Base-by-base conservation (phyloP, 2,329 filamentous ascomycete genomes). In the Exophiala viscosa region DNA sequence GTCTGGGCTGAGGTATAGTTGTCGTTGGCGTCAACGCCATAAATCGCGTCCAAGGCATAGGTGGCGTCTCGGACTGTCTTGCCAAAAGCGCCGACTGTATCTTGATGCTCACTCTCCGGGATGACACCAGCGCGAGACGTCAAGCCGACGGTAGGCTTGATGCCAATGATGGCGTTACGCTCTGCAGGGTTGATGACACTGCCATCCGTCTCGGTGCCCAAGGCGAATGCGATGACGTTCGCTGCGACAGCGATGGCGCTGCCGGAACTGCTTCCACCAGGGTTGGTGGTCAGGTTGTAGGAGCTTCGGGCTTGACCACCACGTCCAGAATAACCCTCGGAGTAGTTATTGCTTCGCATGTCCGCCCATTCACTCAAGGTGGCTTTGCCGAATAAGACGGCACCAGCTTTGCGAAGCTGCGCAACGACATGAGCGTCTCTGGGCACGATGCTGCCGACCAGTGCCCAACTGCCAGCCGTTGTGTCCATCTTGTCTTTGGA, bases 91-190 rank as follows among this genome's bases (percentile, higher is more conserved):
- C 87, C 87, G 0, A 90, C 79, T 0, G 80, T 83, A 62, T 90
- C 87, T 61, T 87, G 83, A 61, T 87, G 81, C 50, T 79, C 71
- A 9, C 77, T 80, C 63, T 86, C 84, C 0, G 87, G 87, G 32
- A 90, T 77, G 23, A 85, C 77, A 14, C 75, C 81, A 15, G 70
- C 75, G 13, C 85, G 73, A 7, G 85, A 88, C 0, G 85, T 88
- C 45, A 88, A 67, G 0, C 87, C 87, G 5, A 90, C 84, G 1
- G 86, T 90, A 1, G 87, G 86, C 69, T 90, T 90, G 66, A 90
- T 79, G 2, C 87, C 87, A 1, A 90, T 85, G 1, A 90, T 65
- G 1, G 76, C 78, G 63, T 87, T 88, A 3, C 84, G 73, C 65
- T 85, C 80, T 1, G 87, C 85, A 0, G 87, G 87, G 65, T 82